A percentile compares a stretch with the other conserved stretches of the same genome.
phyloP scores from a whole-genome alignment of 176 grass and related monocot genomes.

The Stipa capillata region DNA sequence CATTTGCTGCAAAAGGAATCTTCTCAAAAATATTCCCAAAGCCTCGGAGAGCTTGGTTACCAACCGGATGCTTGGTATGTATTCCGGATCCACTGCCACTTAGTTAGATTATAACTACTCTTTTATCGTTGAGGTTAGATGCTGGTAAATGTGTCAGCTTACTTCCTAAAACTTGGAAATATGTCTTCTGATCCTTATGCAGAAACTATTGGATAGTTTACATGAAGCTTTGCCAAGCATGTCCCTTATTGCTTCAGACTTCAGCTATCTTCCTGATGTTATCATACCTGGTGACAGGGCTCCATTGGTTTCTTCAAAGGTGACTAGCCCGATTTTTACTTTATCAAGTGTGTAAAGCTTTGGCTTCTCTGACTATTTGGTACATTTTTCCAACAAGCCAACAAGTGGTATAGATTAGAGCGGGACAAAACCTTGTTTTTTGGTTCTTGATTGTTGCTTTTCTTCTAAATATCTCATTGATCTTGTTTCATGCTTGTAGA shows the following conservation, averaged over 20 bases:
- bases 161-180: no score
- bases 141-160: slow-evolving; percentile 9
- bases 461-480: slow-evolving; percentile 13
- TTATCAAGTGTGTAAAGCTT: no score
- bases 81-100: neutral
- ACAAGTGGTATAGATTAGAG: neutral
- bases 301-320: slow-evolving; percentile 90
- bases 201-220: slow-evolving; percentile 85
- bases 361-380: neutral
- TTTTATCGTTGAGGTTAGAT: slow-evolving; percentile 1
- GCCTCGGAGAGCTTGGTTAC: slow-evolving; percentile 87
- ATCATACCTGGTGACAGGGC: slow-evolving; percentile 83
- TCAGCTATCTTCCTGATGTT: slow-evolving; percentile 97
- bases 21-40: slow-evolving; percentile 79
- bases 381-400: neutral
- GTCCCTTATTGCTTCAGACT: slow-evolving; percentile 92
- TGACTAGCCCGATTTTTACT: slow-evolving; percentile 1
- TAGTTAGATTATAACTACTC: neutral
- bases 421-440: neutral
- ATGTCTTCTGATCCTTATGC: neutral
- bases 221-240: slow-evolving; percentile 87
- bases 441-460: neutral
- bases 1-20: slow-evolving; percentile 53
- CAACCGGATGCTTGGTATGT: slow-evolving; percentile 94
- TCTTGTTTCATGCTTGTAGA: slow-evolving; percentile 52